Evolutionary conservation across 257 asterid genomes (phyloP).

Genomic region (Plantago major): DNA sequence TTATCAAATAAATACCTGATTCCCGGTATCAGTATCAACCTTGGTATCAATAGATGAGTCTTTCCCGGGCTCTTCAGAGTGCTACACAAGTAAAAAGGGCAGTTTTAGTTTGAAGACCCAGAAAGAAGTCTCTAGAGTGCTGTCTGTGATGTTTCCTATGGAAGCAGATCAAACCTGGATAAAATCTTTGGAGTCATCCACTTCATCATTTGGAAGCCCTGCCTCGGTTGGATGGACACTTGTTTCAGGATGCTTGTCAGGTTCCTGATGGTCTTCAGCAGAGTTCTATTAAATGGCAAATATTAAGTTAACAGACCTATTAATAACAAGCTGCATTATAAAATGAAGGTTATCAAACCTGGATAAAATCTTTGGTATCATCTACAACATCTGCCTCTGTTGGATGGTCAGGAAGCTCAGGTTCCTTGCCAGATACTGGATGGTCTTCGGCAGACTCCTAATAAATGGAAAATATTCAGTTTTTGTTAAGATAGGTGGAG

Average conservation of each 20-base stretch:
- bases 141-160: conserved; percentile 5
- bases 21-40: conserved; percentile 37
- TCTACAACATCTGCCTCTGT: too few species aligned
- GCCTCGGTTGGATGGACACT: conserved; percentile 34
- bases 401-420: too few species aligned
- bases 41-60: conserved; percentile 26
- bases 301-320: conserved; percentile 17
- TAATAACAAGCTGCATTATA: not conserved
- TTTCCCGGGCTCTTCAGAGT: conserved; percentile 34
- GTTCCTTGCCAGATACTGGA: too few species aligned
- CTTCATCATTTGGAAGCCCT: conserved; percentile 27
- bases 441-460: too few species aligned
- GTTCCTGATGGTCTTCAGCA: conserved; percentile 39
- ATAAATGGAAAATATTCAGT: too few species aligned
- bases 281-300: conserved; percentile 39
- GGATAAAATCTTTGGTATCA: too few species aligned
- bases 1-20: conserved; percentile 37
- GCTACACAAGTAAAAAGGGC: conserved; percentile 27
- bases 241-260: conserved; percentile 40
- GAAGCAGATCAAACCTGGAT: conserved; percentile 39
- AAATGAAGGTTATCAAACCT: too few species aligned
- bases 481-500: not conserved
- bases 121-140: conserved; percentile 5
- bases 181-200: conserved; percentile 35
- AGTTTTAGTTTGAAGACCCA: conserved; percentile 13